Evolutionary conservation across 2,329 filamentous ascomycete species (phyloP).

Genomic region (Fusarium aywerte): DNA sequence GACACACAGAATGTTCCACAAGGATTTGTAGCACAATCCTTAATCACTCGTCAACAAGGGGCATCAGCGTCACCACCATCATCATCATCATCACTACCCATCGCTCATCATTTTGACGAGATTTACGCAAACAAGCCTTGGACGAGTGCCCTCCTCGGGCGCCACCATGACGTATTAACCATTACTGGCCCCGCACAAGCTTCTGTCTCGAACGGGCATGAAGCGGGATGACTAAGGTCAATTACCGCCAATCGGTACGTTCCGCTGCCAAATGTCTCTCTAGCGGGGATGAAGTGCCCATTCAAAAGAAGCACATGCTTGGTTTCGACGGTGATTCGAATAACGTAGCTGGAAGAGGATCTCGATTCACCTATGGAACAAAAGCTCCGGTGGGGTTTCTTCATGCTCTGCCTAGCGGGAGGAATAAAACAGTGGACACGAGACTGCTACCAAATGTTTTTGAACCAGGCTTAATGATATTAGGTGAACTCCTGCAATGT

Average conservation of each 20-base stretch:
- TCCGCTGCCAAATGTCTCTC: conserved; percentile 17
- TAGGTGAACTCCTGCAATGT: background rate
- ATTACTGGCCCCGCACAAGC: conserved; percentile 38
- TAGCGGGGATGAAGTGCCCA: background rate
- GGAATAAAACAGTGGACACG: too few relatives aligned
- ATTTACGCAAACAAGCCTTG: conserved; percentile 34
- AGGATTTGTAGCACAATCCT: conserved; percentile 12
- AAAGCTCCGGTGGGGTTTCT: conserved; percentile 30
- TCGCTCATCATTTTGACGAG: conserved; percentile 42
- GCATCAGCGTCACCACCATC: conserved; percentile 39
- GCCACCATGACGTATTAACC: conserved; percentile 43
- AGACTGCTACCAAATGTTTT: too few relatives aligned
- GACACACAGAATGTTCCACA: conserved; percentile 18
- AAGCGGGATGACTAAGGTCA: conserved; percentile 23
- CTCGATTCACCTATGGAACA: conserved; percentile 36
- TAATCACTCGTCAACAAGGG: conserved; percentile 8
- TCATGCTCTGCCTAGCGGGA: background rate
- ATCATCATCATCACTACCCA: conserved; percentile 37
- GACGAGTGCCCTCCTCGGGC: conserved; percentile 24
- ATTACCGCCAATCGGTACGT: background rate
- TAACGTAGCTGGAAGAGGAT: conserved; percentile 7
- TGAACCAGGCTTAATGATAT: background rate
- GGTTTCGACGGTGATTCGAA: conserved; percentile 7
- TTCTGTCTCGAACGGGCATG: conserved; percentile 36
- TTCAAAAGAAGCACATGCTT: conserved; percentile 28